These are phyloP conservation scores for Tolypocladium pustulatum DNA, from an alignment of 2,329 filamentous ascomycete species.

Conservation along the genomic window DNA sequence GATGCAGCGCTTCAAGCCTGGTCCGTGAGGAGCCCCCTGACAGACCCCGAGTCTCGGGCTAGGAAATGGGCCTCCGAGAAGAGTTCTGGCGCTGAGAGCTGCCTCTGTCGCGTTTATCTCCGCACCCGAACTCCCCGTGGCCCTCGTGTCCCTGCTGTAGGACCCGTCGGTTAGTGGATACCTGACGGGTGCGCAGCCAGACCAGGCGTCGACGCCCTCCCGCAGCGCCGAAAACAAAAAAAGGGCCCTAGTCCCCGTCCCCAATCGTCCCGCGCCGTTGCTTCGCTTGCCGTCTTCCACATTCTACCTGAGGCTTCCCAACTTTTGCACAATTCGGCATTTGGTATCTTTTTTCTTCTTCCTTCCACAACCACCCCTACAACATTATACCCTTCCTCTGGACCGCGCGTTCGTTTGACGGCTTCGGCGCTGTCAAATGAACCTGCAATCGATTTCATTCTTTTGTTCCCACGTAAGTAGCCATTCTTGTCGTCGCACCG, in stretches of 20 bases:
- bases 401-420: conserved; percentile 86
- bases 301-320: conserved; percentile 2
- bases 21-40: background rate
- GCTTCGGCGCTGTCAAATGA: conserved; percentile 87
- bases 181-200: background rate
- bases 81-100: background rate
- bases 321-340: background rate
- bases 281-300: conserved; percentile 1
- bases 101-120: background rate
- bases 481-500: background rate
- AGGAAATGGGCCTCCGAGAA: background rate
- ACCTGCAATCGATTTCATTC: conserved; percentile 68
- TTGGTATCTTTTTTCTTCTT: conserved; percentile 7
- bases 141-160: background rate
- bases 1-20: background rate
- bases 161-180: background rate
- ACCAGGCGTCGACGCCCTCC: background rate
- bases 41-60: background rate
- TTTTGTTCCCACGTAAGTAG: conserved; percentile 52
- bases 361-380: background rate
- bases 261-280: background rate
- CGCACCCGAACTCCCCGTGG: background rate
- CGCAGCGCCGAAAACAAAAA: background rate
- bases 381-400: conserved; percentile 15
- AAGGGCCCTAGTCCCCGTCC: background rate